Evolutionary conservation across 1,139 yeast genomes (phyloP).

Genomic region (Geotrichum carabidarum): DNA sequence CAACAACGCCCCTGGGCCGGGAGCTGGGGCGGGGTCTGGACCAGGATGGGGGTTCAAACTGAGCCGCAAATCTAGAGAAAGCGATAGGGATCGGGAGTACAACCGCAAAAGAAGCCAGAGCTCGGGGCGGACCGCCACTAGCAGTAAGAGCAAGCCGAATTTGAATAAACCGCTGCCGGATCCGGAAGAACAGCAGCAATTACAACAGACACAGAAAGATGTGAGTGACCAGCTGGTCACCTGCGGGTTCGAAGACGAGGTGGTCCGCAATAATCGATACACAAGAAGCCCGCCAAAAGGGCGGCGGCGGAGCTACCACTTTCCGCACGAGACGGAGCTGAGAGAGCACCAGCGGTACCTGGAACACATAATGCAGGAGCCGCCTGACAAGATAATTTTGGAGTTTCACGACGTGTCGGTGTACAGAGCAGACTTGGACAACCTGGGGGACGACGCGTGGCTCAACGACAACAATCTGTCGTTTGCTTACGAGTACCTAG

Average conservation of each 20-base stretch:
- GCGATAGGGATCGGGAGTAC: background rate
- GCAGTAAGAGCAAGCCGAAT: background rate
- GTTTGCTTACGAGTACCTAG: constrained; percentile 57
- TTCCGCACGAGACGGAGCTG: constrained; percentile 9
- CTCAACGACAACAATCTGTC: constrained; percentile 66
- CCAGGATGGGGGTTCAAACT: too few species aligned
- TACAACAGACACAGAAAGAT: background rate
- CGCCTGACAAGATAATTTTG: constrained; percentile 13
- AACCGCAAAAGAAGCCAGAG: too few species aligned
- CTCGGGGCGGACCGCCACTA: background rate
- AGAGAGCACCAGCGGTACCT: background rate
- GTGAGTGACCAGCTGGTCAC: constrained; percentile 6
- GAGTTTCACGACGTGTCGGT: constrained; percentile 44
- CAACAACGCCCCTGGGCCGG: too few species aligned
- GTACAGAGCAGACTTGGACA: constrained; percentile 45
- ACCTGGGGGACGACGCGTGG: constrained; percentile 57
- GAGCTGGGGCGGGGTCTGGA: too few species aligned
- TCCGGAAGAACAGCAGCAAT: background rate
- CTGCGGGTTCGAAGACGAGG: constrained; percentile 26
- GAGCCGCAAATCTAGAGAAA: too few species aligned
- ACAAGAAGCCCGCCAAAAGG: background rate
- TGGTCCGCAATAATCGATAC: background rate
- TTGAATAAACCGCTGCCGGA: constrained; percentile 10
- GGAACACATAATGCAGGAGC: background rate
- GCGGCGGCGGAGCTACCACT: constrained; percentile 1